Evolutionary conservation across 352 stramenopile genomes (phyloP).

Genomic region (Phytophthora agathidicida): DNA sequence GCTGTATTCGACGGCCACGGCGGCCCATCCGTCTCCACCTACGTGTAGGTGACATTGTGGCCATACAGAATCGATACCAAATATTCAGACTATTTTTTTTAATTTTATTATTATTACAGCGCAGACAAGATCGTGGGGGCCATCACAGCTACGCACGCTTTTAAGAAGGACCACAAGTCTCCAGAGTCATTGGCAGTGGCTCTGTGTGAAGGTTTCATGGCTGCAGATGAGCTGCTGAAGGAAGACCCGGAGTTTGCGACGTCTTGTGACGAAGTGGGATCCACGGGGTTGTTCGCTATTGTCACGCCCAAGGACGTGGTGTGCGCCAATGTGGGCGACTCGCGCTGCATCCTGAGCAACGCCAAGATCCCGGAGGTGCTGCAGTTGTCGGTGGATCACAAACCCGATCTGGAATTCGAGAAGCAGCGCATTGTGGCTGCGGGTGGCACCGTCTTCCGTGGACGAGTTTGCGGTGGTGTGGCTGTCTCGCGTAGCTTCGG

Average conservation of each 20-base stretch:
- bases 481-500: conserved; percentile 88
- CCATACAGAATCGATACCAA: not conserved
- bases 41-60: conserved; percentile 50
- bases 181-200: conserved; percentile 75
- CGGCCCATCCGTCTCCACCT: conserved; percentile 66
- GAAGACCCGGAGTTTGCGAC: conserved; percentile 66
- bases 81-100: conserved; percentile 8
- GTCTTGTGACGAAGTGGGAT: conserved; percentile 82
- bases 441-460: conserved; percentile 84
- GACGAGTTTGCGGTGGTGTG: conserved; percentile 83
- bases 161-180: conserved; percentile 72
- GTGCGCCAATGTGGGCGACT: conserved; percentile 87
- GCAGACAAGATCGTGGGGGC: conserved; percentile 67
- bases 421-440: conserved; percentile 86
- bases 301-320: conserved; percentile 85
- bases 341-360: conserved; percentile 86
- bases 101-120: conserved; percentile 34
- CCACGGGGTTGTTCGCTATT: conserved; percentile 81
- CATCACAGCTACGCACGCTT: conserved; percentile 77
- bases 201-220: conserved; percentile 78
- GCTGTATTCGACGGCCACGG: conserved; percentile 88
- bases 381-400: conserved; percentile 88
- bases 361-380: conserved; percentile 68
- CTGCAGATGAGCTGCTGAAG: conserved; percentile 75
- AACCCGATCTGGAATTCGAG: conserved; percentile 86